Conservation (phyloP, 805 yeast species). For the Middelhovenomyces tepae region DNA sequence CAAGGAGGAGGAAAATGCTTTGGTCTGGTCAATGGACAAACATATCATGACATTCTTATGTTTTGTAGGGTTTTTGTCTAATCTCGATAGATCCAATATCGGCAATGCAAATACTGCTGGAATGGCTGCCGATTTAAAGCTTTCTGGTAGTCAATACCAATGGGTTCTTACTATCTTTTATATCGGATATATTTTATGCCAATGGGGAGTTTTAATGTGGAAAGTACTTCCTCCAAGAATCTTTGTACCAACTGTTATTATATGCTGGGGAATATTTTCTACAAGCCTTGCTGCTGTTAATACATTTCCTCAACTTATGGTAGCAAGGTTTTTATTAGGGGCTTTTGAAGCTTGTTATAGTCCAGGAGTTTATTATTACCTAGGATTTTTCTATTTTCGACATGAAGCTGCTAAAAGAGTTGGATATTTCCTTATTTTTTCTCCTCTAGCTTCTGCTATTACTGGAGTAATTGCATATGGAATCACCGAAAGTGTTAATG, state of each 20-base stretch:
- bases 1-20: slow-evolving; percentile 2
- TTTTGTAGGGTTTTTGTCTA: slow-evolving; percentile 33
- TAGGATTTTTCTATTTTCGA: neutral
- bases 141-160: slow-evolving; percentile 31
- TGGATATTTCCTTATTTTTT: slow-evolving; percentile 1
- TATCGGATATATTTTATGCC: slow-evolving; percentile 3
- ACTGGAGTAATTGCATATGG: slow-evolving; percentile 4
- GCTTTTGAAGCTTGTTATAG: slow-evolving; percentile 3
- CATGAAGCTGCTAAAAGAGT: slow-evolving; percentile 3
- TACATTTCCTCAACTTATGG: neutral
- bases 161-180: slow-evolving; percentile 1
- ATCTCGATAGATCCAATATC: slow-evolving; percentile 39
- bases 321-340: slow-evolving; percentile 1
- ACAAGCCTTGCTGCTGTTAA: slow-evolving; percentile 2
- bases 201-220: slow-evolving; percentile 10
- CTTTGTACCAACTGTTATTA: slow-evolving; percentile 11
- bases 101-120: slow-evolving; percentile 42
- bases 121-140: slow-evolving; percentile 33
- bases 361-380: slow-evolving; percentile 3
- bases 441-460: slow-evolving; percentile 1
- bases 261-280: slow-evolving; percentile 11
- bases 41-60: slow-evolving; percentile 2
- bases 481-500: neutral
- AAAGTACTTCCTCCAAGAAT: slow-evolving; percentile 7
- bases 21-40: neutral